These are phyloP conservation scores for Hydrangea macrophylla DNA, from an alignment of 148 eudicot species.

Conservation along the genomic window DNA sequence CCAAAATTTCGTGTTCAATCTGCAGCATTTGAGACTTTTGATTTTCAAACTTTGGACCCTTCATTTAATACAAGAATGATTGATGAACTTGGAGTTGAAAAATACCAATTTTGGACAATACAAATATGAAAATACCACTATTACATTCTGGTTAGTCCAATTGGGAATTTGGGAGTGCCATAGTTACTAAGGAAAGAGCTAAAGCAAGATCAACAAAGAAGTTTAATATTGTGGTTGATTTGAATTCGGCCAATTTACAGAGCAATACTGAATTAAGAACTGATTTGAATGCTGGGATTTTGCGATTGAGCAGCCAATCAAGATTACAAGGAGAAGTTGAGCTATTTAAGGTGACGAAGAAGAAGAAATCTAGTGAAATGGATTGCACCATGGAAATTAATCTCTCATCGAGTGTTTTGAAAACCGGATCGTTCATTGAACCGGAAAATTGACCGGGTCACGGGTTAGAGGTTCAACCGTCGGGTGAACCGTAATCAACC, in stretches of 20 bases:
- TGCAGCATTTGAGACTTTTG: constrained; percentile 3
- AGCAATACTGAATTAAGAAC: neutral
- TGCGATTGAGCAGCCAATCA: neutral
- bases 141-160: constrained; percentile 11
- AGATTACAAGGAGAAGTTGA: constrained; percentile 14
- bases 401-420: too few relatives aligned
- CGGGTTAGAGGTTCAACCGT: too few relatives aligned
- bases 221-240: neutral
- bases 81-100: constrained; percentile 16
- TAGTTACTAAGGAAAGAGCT: neutral
- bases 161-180: neutral
- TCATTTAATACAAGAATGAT: constrained; percentile 6
- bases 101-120: constrained; percentile 15
- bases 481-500: too few relatives aligned
- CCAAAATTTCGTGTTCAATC: constrained; percentile 18
- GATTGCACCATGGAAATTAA: neutral
- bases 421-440: too few relatives aligned
- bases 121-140: neutral
- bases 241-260: neutral
- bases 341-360: constrained; percentile 10
- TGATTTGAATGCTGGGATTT: constrained; percentile 13
- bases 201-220: constrained; percentile 12
- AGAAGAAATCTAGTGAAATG: constrained; percentile 4
- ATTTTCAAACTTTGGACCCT: neutral
- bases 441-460: too few relatives aligned